Conservation (phyloP, 2,329 filamentous ascomycete genomes). For the Aspergillus clavatus region DNA sequence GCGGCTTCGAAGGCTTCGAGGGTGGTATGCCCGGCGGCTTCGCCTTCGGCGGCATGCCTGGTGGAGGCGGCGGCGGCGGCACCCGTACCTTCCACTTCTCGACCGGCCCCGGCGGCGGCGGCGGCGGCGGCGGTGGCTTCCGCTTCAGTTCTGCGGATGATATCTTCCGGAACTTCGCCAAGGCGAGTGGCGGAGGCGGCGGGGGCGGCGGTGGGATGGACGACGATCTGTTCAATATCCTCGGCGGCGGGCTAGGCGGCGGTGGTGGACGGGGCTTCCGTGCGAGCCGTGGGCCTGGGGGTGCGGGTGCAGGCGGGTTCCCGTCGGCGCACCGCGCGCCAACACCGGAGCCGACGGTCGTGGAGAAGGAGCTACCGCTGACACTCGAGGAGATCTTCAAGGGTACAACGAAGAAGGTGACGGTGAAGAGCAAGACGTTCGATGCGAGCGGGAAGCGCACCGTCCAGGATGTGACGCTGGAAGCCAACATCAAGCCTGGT, state of each 20-base stretch:
- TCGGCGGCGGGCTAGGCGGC: conserved; percentile 39
- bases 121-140: conserved; percentile 69
- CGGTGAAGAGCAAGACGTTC: conserved; percentile 94
- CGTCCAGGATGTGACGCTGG: conserved; percentile 81
- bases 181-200: conserved; percentile 49
- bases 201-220: conserved; percentile 50
- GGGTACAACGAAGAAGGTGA: conserved; percentile 92
- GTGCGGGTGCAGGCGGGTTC: conserved; percentile 16
- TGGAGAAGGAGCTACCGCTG: conserved; percentile 77
- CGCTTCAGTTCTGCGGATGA: conserved; percentile 76
- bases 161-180: conserved; percentile 81
- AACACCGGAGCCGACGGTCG: conserved; percentile 82
- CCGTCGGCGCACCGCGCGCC: conserved; percentile 33
- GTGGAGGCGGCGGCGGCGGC: conserved; percentile 49
- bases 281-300: conserved; percentile 19
- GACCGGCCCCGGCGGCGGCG: conserved; percentile 49
- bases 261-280: conserved; percentile 34
- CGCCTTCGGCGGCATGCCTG: conserved; percentile 47
- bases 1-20: conserved; percentile 56
- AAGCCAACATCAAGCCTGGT: conserved; percentile 92
- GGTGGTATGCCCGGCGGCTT: conserved; percentile 53
- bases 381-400: conserved; percentile 83
- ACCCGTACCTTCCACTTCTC: conserved; percentile 45
- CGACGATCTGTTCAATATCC: conserved; percentile 53
- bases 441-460: conserved; percentile 78